Evolutionary conservation across 495 filamentous ascomycete species (phyloP).

Genomic region (Clohesyomyces aquaticus): DNA sequence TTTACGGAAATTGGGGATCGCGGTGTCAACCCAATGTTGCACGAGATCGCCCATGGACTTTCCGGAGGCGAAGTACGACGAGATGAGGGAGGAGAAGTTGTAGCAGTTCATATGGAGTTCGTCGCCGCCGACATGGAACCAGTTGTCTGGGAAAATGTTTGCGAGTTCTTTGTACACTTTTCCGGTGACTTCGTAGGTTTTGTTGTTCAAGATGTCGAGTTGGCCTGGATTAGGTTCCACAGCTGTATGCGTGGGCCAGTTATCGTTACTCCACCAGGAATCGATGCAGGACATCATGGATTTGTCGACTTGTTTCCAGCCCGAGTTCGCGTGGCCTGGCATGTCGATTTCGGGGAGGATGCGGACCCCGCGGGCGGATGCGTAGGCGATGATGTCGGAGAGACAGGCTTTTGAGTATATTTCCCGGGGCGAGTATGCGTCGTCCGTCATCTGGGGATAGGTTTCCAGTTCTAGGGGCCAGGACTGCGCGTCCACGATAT

Average conservation of each 20-base stretch:
- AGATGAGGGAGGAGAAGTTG: constrained; percentile 56
- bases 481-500: constrained; percentile 61
- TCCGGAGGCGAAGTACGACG: constrained; percentile 56
- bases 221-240: constrained; percentile 62
- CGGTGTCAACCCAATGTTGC: constrained; percentile 60
- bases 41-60: constrained; percentile 56
- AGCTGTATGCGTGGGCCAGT: constrained; percentile 56
- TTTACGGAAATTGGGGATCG: constrained; percentile 57
- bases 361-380: constrained; percentile 56
- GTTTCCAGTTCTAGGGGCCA: constrained; percentile 53
- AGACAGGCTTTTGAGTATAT: constrained; percentile 51
- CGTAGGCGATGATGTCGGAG: constrained; percentile 55
- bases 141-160: constrained; percentile 56
- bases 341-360: constrained; percentile 61
- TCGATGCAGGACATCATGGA: constrained; percentile 56
- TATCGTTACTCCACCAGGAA: constrained; percentile 63
- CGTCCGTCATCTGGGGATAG: constrained; percentile 58
- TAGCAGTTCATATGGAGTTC: constrained; percentile 59
- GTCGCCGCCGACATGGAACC: constrained; percentile 61
- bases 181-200: constrained; percentile 57
- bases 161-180: constrained; percentile 60
- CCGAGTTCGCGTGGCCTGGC: constrained; percentile 59
- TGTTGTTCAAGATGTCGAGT: constrained; percentile 59
- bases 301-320: constrained; percentile 60
- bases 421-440: constrained; percentile 58